Base-by-base conservation (phyloP, 2,329 filamentous ascomycete genomes). In the Cladophialophora exuberans region DNA sequence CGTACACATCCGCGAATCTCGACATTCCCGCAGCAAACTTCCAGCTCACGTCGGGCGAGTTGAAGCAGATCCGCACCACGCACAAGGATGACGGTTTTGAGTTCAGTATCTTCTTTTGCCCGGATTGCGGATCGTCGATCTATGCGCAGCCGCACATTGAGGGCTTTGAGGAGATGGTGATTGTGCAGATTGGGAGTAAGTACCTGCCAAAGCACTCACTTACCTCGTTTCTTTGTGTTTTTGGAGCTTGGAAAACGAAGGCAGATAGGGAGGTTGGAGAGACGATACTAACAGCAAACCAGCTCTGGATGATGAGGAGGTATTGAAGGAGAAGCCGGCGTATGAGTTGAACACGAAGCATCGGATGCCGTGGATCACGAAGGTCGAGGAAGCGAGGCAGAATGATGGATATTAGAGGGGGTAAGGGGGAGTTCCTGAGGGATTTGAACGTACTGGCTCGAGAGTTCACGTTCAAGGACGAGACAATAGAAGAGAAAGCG, bases 31-130 rank as follows among this genome's bases (percentile, higher is more conserved):
- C 45, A 11, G 15, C n/a, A 10, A 7, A n/a, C 22, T 48, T 48
- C 45, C n/a, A 15, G 30, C 31, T 48, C 11, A 48, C 30, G 9
- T 17, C 20, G 13, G 45, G 31, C 22, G 15, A 15, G 2, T 48
- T 48, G 45, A 48, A 38, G 31, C 31, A 20, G 23, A 22, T 48
- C 3, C 25, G 33, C 13, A 48, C 31, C 7, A 48, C 22, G 10
- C 45, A 48, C 13, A 11, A 13, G 30, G 45, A 48, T 15, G 45
- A 48, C 13, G 45, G 45, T 3, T 48, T 48, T 20, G 45, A 48
- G 22, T 48, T 48, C 17, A 26, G 31, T 4, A 15, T 48, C n/a
- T n/a, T 36, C 31, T 48, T 48, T 23, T 48, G 45, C 15, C 45
- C 22, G 9, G 22, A 48, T 2, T 48, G 45, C 25, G 45, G 45